phyloP scores from a whole-genome alignment of 1,284 basidiomycete species.

The Microbotryomycetes sp. region DNA sequence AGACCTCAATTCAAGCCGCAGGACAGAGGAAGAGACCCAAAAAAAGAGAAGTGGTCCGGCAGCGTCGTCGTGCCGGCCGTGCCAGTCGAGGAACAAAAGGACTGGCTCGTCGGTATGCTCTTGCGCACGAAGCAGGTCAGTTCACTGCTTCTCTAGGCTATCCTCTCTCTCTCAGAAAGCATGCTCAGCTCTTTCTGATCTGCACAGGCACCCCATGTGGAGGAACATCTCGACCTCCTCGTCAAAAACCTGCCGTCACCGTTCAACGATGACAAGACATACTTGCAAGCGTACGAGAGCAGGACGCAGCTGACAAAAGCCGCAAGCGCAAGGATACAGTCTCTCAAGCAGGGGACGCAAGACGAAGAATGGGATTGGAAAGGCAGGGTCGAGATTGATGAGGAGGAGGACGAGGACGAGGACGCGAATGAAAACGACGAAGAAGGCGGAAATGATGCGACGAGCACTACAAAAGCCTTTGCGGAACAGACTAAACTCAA shows the following conservation, averaged over 20 bases:
- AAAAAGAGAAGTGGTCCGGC: slow-evolving; percentile 21
- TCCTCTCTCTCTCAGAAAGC: not conserved
- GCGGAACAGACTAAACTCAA: too few species aligned
- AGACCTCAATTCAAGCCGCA: not conserved
- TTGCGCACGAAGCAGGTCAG: slow-evolving; percentile 28
- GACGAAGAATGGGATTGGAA: slow-evolving; percentile 3
- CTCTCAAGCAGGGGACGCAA: not conserved
- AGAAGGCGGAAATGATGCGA: not conserved
- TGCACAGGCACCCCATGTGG: slow-evolving; percentile 16
- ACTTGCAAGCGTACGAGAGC: not conserved
- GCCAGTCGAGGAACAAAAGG: slow-evolving; percentile 1
- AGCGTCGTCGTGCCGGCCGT: slow-evolving; percentile 7
- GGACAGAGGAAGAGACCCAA: slow-evolving; percentile 4
- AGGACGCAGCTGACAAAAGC: not conserved
- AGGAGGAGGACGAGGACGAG: slow-evolving; percentile 3
- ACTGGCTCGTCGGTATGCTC: slow-evolving; percentile 28
- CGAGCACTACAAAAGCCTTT: not conserved
- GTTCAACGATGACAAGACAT: not conserved
- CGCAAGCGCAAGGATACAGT: not conserved
- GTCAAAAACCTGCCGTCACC: slow-evolving; percentile 2
- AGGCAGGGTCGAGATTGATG: slow-evolving; percentile 1
- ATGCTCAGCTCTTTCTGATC: too few species aligned
- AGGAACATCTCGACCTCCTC: not conserved
- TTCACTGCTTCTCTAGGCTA: not conserved
- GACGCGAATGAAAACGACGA: not conserved